A percentile compares a stretch with the other conserved stretches of the same genome.
Conservation (phyloP, 1,139 yeast species). For the Pichia sp. region DNA sequence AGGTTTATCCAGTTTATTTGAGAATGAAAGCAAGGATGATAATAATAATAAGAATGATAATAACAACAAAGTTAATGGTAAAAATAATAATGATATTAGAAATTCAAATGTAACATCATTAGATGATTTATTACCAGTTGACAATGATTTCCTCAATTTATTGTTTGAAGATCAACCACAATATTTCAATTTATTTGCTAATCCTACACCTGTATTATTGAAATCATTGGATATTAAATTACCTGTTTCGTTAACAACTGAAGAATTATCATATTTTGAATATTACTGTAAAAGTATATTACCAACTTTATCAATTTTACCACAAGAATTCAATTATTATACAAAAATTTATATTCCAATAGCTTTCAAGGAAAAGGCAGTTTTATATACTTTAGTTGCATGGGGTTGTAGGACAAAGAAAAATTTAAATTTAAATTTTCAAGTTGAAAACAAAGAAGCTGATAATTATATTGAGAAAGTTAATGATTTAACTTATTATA, state of each 20-base stretch:
- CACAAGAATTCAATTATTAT: conserved; percentile 30
- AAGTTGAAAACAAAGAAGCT: conserved; percentile 19
- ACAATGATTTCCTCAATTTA: conserved; percentile 11
- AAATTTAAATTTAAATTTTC: conserved; percentile 19
- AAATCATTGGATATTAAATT: conserved; percentile 16
- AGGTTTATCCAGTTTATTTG: conserved; percentile 8
- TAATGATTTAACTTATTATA: conserved; percentile 9
- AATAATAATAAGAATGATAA: background rate
- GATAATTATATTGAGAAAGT: conserved; percentile 21
- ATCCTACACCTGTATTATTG: conserved; percentile 9
- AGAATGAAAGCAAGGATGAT: background rate
- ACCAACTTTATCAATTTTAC: conserved; percentile 30
- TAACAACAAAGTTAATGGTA: background rate
- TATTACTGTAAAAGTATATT: conserved; percentile 29
- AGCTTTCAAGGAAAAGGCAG: conserved; percentile 29
- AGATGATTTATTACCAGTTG: conserved; percentile 9
- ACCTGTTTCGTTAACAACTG: conserved; percentile 19
- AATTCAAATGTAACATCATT: background rate
- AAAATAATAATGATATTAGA: background rate
- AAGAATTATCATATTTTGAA: conserved; percentile 25
- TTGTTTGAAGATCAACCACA: conserved; percentile 16
- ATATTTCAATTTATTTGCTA: conserved; percentile 9
- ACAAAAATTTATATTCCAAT: conserved; percentile 31
- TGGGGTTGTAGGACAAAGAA: conserved; percentile 29
- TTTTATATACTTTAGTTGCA: conserved; percentile 28